Percentiles rank a stretch among this genome's conserved stretches.
Evolutionary conservation across 208 protist species (phyloP).

Genomic region (Zelonia costaricensis): DNA sequence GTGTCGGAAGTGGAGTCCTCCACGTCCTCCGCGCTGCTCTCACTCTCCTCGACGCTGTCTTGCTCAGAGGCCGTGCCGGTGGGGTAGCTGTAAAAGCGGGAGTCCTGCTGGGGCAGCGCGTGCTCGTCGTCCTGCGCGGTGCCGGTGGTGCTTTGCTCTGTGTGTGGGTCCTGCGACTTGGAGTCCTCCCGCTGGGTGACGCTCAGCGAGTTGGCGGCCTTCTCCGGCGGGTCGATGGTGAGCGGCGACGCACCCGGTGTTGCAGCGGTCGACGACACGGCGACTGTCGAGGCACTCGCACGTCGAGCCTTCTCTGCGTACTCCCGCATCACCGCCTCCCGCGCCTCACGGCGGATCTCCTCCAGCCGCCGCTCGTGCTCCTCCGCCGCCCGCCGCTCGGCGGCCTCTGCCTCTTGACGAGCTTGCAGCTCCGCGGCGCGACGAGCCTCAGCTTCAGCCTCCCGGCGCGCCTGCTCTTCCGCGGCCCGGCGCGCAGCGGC

Average conservation of each 20-base stretch:
- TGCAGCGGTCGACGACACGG: no score
- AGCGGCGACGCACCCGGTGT: background rate
- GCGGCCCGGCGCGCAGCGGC: constrained; percentile 32
- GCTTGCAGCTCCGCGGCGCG: constrained; percentile 59
- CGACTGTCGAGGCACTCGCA: no score
- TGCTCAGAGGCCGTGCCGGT: background rate
- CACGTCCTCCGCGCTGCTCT: background rate
- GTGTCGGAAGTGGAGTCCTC: constrained; percentile 11
- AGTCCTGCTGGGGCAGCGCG: constrained; percentile 4
- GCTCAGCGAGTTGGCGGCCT: background rate
- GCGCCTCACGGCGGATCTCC: constrained; percentile 41
- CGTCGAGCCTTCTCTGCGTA: constrained; percentile 28
- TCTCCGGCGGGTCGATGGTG: background rate
- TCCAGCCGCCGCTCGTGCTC: constrained; percentile 26
- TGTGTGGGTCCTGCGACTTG: background rate
- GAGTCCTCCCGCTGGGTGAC: background rate
- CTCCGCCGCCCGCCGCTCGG: constrained; percentile 33
- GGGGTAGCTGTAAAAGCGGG: background rate
- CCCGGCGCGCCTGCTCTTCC: constrained; percentile 83
- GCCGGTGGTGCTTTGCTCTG: background rate
- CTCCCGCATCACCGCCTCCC: constrained; percentile 42
- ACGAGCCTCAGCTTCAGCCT: constrained; percentile 44
- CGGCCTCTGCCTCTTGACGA: constrained; percentile 76
- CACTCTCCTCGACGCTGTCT: background rate
- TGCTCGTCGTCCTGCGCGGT: constrained; percentile 1